phyloP scores from a whole-genome alignment of 202 grass and related monocot genomes.

The Hordeum pubiflorum region DNA sequence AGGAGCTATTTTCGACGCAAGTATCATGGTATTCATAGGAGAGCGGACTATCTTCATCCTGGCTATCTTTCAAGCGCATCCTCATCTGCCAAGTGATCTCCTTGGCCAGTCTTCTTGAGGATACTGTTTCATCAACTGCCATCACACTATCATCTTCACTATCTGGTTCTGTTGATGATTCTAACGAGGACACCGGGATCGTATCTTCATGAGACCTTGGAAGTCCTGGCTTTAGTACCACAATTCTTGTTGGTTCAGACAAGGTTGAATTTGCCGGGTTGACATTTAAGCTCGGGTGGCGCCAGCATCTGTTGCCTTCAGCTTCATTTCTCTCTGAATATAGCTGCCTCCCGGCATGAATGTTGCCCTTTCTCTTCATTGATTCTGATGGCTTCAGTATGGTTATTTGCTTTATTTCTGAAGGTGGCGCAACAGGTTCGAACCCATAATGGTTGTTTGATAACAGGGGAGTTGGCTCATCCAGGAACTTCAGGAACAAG shows the following conservation, averaged over 20 bases:
- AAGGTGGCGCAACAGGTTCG: constrained; percentile 30
- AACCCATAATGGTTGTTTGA: constrained; percentile 44
- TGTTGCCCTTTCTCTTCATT: constrained; percentile 45
- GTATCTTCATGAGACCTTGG: constrained; percentile 37
- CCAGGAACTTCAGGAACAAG: constrained; percentile 85
- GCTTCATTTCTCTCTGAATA: constrained; percentile 39
- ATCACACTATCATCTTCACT: constrained; percentile 45
- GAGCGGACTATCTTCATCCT: constrained; percentile 26
- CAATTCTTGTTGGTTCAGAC: constrained; percentile 80
- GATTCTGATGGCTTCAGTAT: constrained; percentile 73
- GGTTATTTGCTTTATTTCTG: constrained; percentile 71
- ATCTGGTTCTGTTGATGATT: constrained; percentile 29
- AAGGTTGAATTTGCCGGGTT: constrained; percentile 39
- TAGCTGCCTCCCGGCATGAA: constrained; percentile 27
- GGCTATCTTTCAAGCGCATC: constrained; percentile 39
- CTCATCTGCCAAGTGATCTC: constrained; percentile 55
- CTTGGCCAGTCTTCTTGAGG: constrained; percentile 49
- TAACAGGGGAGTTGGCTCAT: constrained; percentile 61
- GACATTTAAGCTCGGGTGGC: constrained; percentile 29
- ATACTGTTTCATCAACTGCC: constrained; percentile 34
- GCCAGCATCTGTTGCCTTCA: constrained; percentile 30
- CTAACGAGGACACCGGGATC: constrained; percentile 16
- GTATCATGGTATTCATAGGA: constrained; percentile 41
- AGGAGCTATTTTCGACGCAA: constrained; percentile 62
- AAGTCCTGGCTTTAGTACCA: constrained; percentile 74